Conservation (phyloP, 257 asterid species). For the Jacaranda copaia region DNA sequence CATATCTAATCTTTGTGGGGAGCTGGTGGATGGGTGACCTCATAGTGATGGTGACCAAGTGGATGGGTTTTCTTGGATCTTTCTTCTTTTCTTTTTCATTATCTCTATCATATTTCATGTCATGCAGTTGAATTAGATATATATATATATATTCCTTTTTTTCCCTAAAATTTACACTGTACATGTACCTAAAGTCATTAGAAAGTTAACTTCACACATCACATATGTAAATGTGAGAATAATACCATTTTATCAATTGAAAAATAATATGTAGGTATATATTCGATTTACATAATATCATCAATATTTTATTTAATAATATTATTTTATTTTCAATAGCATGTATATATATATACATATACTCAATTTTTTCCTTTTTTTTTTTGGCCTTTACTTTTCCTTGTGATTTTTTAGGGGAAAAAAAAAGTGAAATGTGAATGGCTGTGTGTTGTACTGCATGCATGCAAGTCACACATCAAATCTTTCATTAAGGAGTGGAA, state of each 20-base stretch:
- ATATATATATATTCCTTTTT: too few relatives aligned
- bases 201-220: too few relatives aligned
- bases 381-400: not conserved
- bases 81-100: slow-evolving; percentile 20
- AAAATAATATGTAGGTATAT: too few relatives aligned
- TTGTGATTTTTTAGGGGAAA: not conserved
- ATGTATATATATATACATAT: too few relatives aligned
- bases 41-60: slow-evolving; percentile 52
- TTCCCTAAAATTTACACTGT: too few relatives aligned
- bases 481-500: slow-evolving; percentile 17
- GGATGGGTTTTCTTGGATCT: slow-evolving; percentile 33
- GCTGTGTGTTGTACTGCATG: slow-evolving; percentile 13
- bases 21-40: slow-evolving; percentile 44
- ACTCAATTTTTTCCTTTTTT: too few relatives aligned
- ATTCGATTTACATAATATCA: too few relatives aligned
- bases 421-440: not conserved
- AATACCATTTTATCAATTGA: too few relatives aligned
- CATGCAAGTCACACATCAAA: slow-evolving; percentile 36
- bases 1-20: slow-evolving; percentile 40
- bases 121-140: too few relatives aligned
- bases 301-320: not conserved
- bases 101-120: not conserved
- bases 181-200: too few relatives aligned
- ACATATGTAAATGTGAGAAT: too few relatives aligned
- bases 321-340: too few relatives aligned